A percentile compares a stretch with the other conserved stretches of the same genome.
Evolutionary conservation across 2,329 filamentous ascomycete species (phyloP).

Genomic region (Cyphellophora europaea): DNA sequence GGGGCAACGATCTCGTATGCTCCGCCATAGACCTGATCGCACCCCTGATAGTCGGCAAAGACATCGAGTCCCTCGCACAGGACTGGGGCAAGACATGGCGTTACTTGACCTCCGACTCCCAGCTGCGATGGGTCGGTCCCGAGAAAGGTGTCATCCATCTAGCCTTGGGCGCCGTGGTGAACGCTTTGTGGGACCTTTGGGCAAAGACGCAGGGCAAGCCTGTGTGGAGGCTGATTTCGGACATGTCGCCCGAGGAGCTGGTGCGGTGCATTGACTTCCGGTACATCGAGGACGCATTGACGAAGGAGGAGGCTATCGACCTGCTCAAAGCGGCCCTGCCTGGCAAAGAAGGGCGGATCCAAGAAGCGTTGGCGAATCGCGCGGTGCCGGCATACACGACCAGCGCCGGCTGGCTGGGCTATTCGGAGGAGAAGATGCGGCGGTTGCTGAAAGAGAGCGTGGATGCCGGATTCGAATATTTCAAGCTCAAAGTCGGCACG

Average conservation of each 20-base stretch:
- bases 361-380: constrained; percentile 61
- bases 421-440: constrained; percentile 76
- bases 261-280: constrained; percentile 86
- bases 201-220: constrained; percentile 78
- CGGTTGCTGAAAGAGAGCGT: constrained; percentile 64
- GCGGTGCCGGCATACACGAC: constrained; percentile 90
- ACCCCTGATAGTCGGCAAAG: constrained; percentile 59
- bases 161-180: constrained; percentile 78
- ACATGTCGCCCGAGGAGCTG: constrained; percentile 82
- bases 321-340: constrained; percentile 57
- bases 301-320: constrained; percentile 68
- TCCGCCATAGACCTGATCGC: constrained; percentile 65
- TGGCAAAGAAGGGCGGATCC: constrained; percentile 61
- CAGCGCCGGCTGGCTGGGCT: constrained; percentile 84
- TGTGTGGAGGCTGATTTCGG: constrained; percentile 80
- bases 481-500: constrained; percentile 18
- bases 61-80: constrained; percentile 40
- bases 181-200: constrained; percentile 94
- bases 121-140: constrained; percentile 87
- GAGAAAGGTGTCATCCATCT: constrained; percentile 94
- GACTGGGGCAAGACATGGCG: constrained; percentile 61
- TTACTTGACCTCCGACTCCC: constrained; percentile 80
- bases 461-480: constrained; percentile 67
- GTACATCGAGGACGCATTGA: constrained; percentile 90
- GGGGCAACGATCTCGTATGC: constrained; percentile 80